A percentile compares a stretch with the other conserved stretches of the same genome.
phyloP scores from a whole-genome alignment of 192 early-diverging fungal genomes.

The Umbelopsis sp. region DNA sequence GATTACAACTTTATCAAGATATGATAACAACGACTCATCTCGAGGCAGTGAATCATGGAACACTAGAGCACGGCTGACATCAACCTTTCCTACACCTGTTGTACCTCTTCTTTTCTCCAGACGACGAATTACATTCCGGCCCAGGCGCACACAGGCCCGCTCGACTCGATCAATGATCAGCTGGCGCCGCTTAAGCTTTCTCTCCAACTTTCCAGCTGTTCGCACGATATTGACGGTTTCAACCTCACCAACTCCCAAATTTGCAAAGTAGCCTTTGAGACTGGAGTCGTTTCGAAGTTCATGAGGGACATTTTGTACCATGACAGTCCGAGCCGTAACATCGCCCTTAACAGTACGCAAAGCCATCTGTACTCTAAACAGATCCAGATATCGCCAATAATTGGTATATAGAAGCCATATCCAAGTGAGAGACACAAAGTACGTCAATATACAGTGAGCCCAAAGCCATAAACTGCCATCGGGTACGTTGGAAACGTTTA shows the following conservation, averaged over 20 bases:
- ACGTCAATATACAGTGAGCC: conserved; percentile 56
- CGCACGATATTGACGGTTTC: conserved; percentile 30
- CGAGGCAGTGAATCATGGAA: conserved; percentile 3
- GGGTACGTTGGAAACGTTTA: conserved; percentile 52
- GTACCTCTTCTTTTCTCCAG: neutral
- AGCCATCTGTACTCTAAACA: conserved; percentile 42
- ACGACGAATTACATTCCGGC: conserved; percentile 11
- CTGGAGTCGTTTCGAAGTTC: conserved; percentile 23
- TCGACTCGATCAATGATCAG: conserved; percentile 30
- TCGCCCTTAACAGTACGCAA: neutral
- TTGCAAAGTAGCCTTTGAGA: conserved; percentile 26
- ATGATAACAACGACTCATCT: neutral
- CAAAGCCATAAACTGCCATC: conserved; percentile 44
- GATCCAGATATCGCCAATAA: conserved; percentile 56
- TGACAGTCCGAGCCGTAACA: conserved; percentile 29
- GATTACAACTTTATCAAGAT: neutral
- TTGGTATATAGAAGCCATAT: conserved; percentile 59
- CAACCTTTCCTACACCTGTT: conserved; percentile 2
- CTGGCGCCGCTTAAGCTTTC: conserved; percentile 24
- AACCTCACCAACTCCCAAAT: conserved; percentile 23
- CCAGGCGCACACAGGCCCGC: conserved; percentile 24
- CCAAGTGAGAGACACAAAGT: conserved; percentile 51
- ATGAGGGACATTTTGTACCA: conserved; percentile 33
- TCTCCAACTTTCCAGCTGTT: conserved; percentile 28
- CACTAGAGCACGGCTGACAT: neutral